Conservation (phyloP, 306 rosid species). For the Prinsepia uniflora region DNA sequence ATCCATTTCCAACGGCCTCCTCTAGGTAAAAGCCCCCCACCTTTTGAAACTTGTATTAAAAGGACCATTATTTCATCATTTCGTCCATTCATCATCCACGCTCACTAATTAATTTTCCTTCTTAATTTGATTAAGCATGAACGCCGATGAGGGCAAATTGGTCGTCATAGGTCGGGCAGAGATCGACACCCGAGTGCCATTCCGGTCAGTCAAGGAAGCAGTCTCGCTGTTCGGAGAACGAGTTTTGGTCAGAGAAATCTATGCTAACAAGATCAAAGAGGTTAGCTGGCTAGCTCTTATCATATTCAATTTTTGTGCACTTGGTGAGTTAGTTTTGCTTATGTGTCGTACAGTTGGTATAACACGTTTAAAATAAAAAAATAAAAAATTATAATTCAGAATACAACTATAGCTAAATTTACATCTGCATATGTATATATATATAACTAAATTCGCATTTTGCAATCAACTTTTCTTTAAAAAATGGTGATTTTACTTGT, state of each 20-base stretch:
- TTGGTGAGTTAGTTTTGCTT: no score
- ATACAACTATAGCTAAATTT: no score
- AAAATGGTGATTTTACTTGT: no score
- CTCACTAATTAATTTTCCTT: slow-evolving; percentile 13
- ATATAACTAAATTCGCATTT: no score
- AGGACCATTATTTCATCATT: background rate
- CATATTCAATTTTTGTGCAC: background rate
- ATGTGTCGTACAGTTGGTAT: no score
- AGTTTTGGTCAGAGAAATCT: slow-evolving; percentile 77
- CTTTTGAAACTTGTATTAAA: slow-evolving; percentile 29
- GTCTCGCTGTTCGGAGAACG: slow-evolving; percentile 78
- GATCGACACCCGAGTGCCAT: slow-evolving; percentile 82
- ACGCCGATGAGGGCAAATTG: slow-evolving; percentile 27
- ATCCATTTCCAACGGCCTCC: slow-evolving; percentile 26
- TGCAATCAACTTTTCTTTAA: no score
- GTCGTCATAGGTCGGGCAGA: slow-evolving; percentile 55
- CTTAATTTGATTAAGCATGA: slow-evolving; percentile 28
- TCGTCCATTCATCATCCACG: no score
- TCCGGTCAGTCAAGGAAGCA: slow-evolving; percentile 83
- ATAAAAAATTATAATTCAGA: no score
- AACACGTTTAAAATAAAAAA: no score
- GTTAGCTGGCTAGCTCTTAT: slow-evolving; percentile 23
- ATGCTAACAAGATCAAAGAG: slow-evolving; percentile 72
- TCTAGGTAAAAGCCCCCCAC: background rate
- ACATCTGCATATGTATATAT: no score